Percentiles rank a stretch among this genome's conserved stretches.
These are phyloP conservation scores for Pseudonitzschia multistriata DNA, from an alignment of 108 stramenopile genomes.

Conservation along the genomic window DNA sequence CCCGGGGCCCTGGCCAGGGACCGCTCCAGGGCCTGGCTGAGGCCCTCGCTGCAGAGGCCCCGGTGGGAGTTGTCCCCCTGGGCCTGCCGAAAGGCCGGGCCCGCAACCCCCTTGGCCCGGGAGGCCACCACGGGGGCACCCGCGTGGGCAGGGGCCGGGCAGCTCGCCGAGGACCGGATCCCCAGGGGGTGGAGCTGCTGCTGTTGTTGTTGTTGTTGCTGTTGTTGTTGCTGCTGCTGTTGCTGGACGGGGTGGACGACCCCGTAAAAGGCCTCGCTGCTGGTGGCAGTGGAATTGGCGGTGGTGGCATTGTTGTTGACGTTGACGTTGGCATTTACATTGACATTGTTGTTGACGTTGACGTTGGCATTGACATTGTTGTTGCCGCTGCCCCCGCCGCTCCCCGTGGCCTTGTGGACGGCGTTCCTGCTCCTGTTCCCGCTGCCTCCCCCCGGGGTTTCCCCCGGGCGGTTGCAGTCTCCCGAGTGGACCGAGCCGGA, in stretches of 20 bases:
- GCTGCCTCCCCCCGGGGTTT: no score
- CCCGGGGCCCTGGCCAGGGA: neutral
- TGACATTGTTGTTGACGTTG: no score
- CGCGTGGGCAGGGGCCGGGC: constrained; percentile 10
- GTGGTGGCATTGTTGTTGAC: no score
- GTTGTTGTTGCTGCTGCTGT: constrained; percentile 10
- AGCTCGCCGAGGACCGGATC: constrained; percentile 34
- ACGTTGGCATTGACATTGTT: no score
- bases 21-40: constrained; percentile 11
- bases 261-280: no score
- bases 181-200: constrained; percentile 29
- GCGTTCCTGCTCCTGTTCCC: no score
- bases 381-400: no score
- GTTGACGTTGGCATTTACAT: no score
- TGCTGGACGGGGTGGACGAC: no score
- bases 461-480: no score
- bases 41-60: neutral
- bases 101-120: neutral
- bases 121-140: neutral
- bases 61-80: neutral
- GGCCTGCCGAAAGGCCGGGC: neutral
- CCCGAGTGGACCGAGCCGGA: neutral
- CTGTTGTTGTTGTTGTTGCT: constrained; percentile 5
- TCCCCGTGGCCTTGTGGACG: no score
- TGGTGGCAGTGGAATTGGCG: no score